A percentile compares a stretch with the other conserved stretches of the same genome.
These are phyloP conservation scores for Nymphaea colorata DNA, from an alignment of 164 flowering plant genomes.

Conservation along the genomic window DNA sequence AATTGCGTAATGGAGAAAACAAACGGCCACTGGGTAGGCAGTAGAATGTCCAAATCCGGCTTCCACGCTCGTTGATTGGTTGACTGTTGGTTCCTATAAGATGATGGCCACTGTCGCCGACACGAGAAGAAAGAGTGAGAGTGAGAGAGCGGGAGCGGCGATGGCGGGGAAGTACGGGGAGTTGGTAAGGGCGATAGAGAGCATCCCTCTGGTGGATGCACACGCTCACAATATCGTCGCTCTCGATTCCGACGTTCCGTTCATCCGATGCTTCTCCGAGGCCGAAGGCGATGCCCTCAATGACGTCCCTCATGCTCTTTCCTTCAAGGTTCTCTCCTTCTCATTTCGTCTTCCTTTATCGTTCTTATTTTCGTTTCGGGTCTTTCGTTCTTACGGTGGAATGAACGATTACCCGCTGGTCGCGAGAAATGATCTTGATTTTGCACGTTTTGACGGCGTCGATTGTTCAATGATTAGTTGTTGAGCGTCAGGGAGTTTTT, in stretches of 20 bases:
- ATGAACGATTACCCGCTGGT: no score
- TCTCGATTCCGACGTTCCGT: conserved; percentile 48
- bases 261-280: conserved; percentile 61
- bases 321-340: conserved; percentile 45
- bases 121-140: neutral
- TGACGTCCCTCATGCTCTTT: conserved; percentile 47
- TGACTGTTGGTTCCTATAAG: no score
- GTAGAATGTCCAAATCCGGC: no score
- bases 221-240: conserved; percentile 82
- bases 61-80: no score
- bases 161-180: conserved; percentile 28
- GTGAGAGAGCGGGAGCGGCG: conserved; percentile 8
- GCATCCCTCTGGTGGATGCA: conserved; percentile 51
- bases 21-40: no score
- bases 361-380: neutral
- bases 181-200: conserved; percentile 46
- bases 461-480: no score
- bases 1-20: no score
- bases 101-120: neutral
- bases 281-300: conserved; percentile 63
- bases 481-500: no score
- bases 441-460: no score
- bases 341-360: neutral
- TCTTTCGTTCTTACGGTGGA: no score
- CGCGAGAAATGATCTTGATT: no score